phyloP scores from a whole-genome alignment of 2,329 filamentous ascomycete genomes.

The Tolypocladium nubicola region DNA sequence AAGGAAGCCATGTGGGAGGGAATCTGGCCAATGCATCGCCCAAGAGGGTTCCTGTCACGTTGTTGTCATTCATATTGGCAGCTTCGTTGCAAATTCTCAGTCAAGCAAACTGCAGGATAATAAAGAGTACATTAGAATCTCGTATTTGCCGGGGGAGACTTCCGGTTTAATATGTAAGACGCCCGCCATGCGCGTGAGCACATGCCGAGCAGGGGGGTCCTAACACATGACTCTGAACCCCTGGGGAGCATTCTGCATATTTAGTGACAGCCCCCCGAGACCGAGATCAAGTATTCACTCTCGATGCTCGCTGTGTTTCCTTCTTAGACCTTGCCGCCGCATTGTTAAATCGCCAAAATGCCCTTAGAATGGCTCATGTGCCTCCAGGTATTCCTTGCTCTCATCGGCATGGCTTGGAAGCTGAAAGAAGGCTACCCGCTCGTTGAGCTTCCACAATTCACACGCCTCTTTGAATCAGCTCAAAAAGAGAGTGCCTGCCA shows the following conservation, averaged over 20 bases:
- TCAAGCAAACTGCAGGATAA: no score
- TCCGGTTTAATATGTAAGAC: background rate
- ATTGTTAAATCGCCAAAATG: background rate
- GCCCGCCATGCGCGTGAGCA: background rate
- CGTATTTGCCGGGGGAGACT: background rate
- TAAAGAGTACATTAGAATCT: background rate
- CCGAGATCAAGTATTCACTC: background rate
- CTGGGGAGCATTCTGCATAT: background rate
- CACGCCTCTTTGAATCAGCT: background rate
- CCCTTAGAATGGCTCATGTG: background rate
- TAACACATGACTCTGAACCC: background rate
- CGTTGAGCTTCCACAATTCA: background rate
- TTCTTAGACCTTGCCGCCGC: background rate
- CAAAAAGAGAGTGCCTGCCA: background rate
- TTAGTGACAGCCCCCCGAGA: background rate
- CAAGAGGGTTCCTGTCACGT: background rate
- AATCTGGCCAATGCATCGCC: background rate
- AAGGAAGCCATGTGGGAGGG: background rate
- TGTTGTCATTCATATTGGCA: background rate
- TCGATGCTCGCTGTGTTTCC: background rate
- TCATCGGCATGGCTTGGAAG: conserved; percentile 4
- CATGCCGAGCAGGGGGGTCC: background rate
- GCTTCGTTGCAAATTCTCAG: background rate
- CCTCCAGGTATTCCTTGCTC: conserved; percentile 1
- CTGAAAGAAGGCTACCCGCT: conserved; percentile 1